Evolutionary conservation across 768 basidiomycete genomes (phyloP), one percentile per base, ranked within the genome.

Genomic region (Podaxis mareebaensis): DNA sequence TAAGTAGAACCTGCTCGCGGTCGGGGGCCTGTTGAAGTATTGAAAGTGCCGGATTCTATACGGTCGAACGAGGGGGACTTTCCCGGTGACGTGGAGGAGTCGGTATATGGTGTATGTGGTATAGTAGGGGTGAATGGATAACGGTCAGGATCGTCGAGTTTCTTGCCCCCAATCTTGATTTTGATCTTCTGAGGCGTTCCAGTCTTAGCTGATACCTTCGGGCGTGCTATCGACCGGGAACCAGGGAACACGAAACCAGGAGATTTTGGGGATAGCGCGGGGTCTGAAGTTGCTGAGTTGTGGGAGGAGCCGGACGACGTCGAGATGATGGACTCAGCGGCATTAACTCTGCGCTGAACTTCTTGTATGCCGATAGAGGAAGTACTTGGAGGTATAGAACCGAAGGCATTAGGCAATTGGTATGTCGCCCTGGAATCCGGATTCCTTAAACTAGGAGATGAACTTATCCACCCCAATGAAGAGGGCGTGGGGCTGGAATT

Each of bases 211-310:
- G 70, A 63, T 1, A 67, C 60, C 42, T 73, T 75, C 3, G 74
- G 72, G 53, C 68, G 66, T 1, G 66, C 72, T 24, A 63, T 63
- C 10, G 74, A 72, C 12, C 73, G 66, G 3, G 69, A 69, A 17
- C 73, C 72, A 12, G 74, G 74, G 51, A 70, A 72, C 17, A 75
- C 60, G 53, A 73, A 75, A 17, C 44, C 65, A 13, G 64, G 53
- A 11, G 70, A 17, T 36, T 46, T 53, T 11, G 58, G 17, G n/a
- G 60, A n/a, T 20, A n/a, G 22, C 15, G 60, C 53, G 13, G 60
- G 49, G 6, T 40, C 39, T 15, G 67, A 65, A 28, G 54, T 44
- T 4, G n/a, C 20, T 26, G 65, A 66, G 24, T 38, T 53, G 8
- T 36, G 53, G 8, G 58, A 65, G n/a, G 64, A 48, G 38, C 52